phyloP scores from a whole-genome alignment of 1,284 basidiomycete genomes.

The Puccinia horiana region DNA sequence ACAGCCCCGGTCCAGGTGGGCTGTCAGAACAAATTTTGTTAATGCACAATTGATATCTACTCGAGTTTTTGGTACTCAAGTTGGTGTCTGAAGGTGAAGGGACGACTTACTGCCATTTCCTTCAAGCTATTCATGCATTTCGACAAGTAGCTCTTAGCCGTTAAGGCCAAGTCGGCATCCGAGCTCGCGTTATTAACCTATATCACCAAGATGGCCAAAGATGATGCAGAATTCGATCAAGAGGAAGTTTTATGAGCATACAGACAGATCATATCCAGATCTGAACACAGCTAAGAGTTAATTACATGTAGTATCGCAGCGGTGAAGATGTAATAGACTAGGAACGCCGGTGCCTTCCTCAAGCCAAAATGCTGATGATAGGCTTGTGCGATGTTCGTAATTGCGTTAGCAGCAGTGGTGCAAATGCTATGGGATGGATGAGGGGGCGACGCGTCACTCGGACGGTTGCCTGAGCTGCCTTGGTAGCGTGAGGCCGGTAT shows the following conservation, averaged over 20 bases:
- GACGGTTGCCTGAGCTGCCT: conserved; percentile 36
- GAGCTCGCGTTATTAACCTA: conserved; percentile 56
- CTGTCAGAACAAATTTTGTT: not conserved
- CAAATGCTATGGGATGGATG: conserved; percentile 73
- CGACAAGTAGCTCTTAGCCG: conserved; percentile 64
- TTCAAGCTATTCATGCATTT: conserved; percentile 71
- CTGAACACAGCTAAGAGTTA: not conserved
- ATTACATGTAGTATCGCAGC: conserved; percentile 74
- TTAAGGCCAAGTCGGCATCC: conserved; percentile 52
- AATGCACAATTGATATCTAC: not conserved
- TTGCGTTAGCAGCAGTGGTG: conserved; percentile 73
- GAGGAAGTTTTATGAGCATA: not conserved
- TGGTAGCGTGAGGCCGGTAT: conserved; percentile 24
- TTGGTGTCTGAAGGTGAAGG: not conserved
- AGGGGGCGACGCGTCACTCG: conserved; percentile 63
- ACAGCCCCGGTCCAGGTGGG: conserved; percentile 42
- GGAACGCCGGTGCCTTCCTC: conserved; percentile 69
- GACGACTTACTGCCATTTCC: conserved; percentile 65
- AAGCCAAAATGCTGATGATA: conserved; percentile 63
- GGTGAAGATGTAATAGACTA: conserved; percentile 78
- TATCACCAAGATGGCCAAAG: not conserved
- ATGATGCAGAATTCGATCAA: not conserved
- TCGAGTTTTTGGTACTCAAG: not conserved
- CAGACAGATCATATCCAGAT: not conserved
- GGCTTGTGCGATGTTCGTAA: conserved; percentile 68